phyloP scores from a whole-genome alignment of 305 asterid species.

The Fraxinus angustifolia region DNA sequence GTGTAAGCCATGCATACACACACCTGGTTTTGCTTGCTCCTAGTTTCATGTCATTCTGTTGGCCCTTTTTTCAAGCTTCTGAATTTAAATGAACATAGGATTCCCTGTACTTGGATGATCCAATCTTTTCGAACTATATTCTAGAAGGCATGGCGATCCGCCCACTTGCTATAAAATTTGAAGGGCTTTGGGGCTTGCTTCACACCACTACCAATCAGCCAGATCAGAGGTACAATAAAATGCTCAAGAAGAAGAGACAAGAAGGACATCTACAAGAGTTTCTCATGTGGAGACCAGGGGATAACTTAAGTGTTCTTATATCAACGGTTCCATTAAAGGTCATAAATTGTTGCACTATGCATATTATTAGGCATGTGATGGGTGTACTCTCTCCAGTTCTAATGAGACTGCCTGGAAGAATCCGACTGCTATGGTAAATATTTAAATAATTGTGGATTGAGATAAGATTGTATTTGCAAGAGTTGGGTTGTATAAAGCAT shows the following conservation, averaged over 20 bases:
- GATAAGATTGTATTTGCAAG: neutral
- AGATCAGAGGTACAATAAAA: neutral
- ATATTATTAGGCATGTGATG: neutral
- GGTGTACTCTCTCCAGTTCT: neutral
- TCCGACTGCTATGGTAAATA: neutral
- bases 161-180: neutral
- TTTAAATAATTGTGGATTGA: neutral
- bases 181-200: neutral
- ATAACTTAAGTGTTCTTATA: neutral
- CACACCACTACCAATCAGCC: neutral
- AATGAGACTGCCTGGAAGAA: neutral
- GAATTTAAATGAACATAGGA: neutral
- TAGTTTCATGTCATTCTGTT: neutral
- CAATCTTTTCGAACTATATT: neutral
- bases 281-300: neutral
- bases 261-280: neutral
- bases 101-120: neutral
- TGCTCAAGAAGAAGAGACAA: neutral
- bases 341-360: neutral
- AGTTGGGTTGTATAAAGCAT: neutral
- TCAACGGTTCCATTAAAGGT: neutral
- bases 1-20: neutral
- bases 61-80: neutral
- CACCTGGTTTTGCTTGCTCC: neutral
- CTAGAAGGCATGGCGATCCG: neutral